Conservation (phyloP, 768 basidiomycete species). For the Fomitopsis serialis region DNA sequence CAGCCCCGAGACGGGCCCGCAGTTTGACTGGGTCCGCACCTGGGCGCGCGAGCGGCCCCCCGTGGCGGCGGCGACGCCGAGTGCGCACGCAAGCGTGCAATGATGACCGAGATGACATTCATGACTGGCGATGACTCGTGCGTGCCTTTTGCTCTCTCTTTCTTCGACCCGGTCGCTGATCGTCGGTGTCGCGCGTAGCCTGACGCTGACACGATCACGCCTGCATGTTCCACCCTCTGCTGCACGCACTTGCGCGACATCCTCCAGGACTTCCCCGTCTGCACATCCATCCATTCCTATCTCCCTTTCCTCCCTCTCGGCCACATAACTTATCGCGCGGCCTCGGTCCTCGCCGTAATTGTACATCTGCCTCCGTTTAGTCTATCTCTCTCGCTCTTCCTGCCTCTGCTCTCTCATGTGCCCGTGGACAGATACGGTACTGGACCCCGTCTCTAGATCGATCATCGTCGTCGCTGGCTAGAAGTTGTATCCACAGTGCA, state of each 20-base stretch:
- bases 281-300: too few relatives aligned
- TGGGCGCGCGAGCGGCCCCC: slow-evolving; percentile 28
- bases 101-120: not conserved
- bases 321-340: slow-evolving; percentile 1
- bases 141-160: not conserved
- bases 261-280: not conserved
- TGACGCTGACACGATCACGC: not conserved
- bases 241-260: not conserved
- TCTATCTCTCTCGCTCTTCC: not conserved
- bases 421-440: not conserved
- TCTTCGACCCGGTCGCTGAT: not conserved
- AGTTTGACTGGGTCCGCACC: slow-evolving; percentile 68
- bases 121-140: not conserved
- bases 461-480: not conserved
- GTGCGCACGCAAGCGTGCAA: not conserved
- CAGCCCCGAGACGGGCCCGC: slow-evolving; percentile 76
- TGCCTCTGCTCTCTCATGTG: not conserved
- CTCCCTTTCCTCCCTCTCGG: too few relatives aligned
- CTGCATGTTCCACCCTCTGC: not conserved
- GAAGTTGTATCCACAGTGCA: not conserved
- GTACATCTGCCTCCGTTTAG: not conserved
- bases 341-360: not conserved
- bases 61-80: not conserved
- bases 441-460: not conserved
- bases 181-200: too few relatives aligned